phyloP scores from a whole-genome alignment of 2,329 filamentous ascomycete species.

The Didymellaceae sp. region DNA sequence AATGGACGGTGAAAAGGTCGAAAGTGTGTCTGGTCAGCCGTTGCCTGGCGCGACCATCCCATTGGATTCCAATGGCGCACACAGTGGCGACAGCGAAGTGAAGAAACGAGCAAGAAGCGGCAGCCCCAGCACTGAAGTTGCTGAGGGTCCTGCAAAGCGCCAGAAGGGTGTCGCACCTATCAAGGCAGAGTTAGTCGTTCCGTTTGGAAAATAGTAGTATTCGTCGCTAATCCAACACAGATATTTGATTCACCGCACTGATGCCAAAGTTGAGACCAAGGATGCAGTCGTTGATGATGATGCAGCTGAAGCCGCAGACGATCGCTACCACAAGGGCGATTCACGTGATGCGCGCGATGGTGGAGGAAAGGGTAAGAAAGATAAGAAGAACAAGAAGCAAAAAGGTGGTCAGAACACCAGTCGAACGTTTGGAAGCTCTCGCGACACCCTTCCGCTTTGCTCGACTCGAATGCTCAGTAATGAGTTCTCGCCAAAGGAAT shows the following conservation, averaged over 20 bases:
- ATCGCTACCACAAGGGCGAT: conserved; percentile 51
- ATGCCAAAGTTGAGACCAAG: conserved; percentile 33
- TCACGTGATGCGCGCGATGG: conserved; percentile 42
- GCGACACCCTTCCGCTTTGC: conserved; percentile 80
- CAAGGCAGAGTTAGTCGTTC: conserved; percentile 69
- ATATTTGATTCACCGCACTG: conserved; percentile 41
- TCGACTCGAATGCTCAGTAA: conserved; percentile 71
- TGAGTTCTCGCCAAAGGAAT: conserved; percentile 81
- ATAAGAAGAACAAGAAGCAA: conserved; percentile 65
- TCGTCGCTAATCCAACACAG: conserved; percentile 24
- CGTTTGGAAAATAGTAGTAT: neutral
- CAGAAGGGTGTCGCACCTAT: conserved; percentile 69
- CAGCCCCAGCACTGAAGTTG: conserved; percentile 43
- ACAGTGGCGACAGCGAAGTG: conserved; percentile 34
- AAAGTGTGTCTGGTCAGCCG: conserved; percentile 15
- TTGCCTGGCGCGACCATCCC: conserved; percentile 20
- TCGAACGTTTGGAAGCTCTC: conserved; percentile 79
- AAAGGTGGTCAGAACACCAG: conserved; percentile 80
- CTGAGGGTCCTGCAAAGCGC: conserved; percentile 37
- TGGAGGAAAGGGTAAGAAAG: conserved; percentile 52
- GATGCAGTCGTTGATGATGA: conserved; percentile 57
- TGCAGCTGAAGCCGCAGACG: conserved; percentile 63
- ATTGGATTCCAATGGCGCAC: conserved; percentile 23
- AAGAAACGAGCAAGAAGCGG: conserved; percentile 41
- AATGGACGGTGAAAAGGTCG: conserved; percentile 25